Conservation (phyloP, 108 stramenopile genomes). For the Parmales sp. region DNA sequence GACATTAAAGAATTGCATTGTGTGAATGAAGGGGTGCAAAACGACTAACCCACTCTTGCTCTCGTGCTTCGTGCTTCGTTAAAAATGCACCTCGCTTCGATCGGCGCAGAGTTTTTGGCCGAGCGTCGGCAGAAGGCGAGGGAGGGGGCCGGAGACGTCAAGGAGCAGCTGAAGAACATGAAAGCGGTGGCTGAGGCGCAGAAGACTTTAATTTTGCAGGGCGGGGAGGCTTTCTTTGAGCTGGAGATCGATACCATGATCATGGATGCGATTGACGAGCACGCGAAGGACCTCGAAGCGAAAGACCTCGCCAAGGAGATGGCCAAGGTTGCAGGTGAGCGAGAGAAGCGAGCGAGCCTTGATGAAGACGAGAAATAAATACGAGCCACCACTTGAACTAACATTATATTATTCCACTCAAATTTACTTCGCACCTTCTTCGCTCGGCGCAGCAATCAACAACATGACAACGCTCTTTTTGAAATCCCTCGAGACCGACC, state of each 20-base stretch:
- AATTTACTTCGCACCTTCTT: no score
- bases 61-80: no score
- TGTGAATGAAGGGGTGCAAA: no score
- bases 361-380: no score
- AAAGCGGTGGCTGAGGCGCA: background rate
- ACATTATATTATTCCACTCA: no score
- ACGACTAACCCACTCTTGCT: no score
- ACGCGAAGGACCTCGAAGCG: slow-evolving; percentile 6
- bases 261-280: background rate
- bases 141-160: background rate
- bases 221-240: background rate
- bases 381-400: no score
- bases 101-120: background rate
- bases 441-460: slow-evolving; percentile 5
- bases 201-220: background rate
- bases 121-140: background rate
- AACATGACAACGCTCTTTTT: background rate
- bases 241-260: background rate
- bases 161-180: background rate
- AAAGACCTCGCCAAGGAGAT: background rate
- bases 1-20: no score
- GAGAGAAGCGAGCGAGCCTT: no score
- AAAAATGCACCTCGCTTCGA: slow-evolving; percentile 1
- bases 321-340: no score
- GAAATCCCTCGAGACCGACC: slow-evolving; percentile 1